phyloP scores from a whole-genome alignment of 768 basidiomycete species.

The Gymnopilus junonius region DNA sequence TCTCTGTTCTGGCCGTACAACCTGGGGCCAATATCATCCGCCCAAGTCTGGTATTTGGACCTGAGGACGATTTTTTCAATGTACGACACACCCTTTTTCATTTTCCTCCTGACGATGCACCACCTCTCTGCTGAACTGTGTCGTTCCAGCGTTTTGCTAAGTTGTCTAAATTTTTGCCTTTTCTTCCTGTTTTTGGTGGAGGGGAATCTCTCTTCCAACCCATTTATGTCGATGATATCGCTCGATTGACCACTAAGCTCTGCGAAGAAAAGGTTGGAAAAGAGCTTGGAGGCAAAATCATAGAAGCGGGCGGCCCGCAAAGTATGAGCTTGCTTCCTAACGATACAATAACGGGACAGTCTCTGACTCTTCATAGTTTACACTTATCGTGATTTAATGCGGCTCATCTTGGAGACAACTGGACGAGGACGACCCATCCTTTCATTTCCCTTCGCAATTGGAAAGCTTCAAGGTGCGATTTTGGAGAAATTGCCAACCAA shows the following conservation, averaged over 20 bases:
- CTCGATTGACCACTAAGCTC: conserved; percentile 57
- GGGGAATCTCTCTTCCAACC: conserved; percentile 72
- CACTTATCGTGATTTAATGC: conserved; percentile 71
- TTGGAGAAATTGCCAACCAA: conserved; percentile 67
- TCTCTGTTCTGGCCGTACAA: conserved; percentile 48
- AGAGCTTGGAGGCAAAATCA: conserved; percentile 55
- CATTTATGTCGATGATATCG: conserved; percentile 73
- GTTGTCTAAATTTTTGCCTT: conserved; percentile 63
- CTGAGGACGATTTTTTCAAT: conserved; percentile 76
- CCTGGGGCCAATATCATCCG: conserved; percentile 64
- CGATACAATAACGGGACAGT: not conserved
- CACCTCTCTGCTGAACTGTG: not conserved
- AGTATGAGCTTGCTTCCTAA: conserved; percentile 22
- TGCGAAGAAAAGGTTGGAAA: conserved; percentile 42
- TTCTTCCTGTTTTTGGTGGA: conserved; percentile 80
- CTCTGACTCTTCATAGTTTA: conserved; percentile 53
- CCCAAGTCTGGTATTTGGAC: conserved; percentile 78
- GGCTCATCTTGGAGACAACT: conserved; percentile 60
- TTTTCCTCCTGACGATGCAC: not conserved
- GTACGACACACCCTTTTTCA: conserved; percentile 45
- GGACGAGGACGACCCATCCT: conserved; percentile 59
- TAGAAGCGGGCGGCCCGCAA: conserved; percentile 45
- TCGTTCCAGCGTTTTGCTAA: conserved; percentile 63
- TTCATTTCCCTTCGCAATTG: conserved; percentile 65
- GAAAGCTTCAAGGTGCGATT: conserved; percentile 65